Base-by-base conservation (phyloP, 2,329 filamentous ascomycete genomes). In the Didymella lethalis region DNA sequence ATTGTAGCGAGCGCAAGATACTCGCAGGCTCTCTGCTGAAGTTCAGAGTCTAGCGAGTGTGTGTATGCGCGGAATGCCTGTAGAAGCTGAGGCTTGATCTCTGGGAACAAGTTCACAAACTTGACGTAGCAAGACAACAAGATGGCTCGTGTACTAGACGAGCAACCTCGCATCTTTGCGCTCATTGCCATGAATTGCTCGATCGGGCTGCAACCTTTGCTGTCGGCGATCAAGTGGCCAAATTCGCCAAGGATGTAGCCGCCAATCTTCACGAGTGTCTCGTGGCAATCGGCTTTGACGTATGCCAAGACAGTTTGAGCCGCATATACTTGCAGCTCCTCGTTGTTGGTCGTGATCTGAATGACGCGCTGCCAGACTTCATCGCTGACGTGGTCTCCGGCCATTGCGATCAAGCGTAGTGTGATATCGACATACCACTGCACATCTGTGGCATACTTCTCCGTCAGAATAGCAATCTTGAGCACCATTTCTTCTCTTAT, bases 401-500 rank as follows among this genome's bases (percentile, higher is more conserved):
- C 95, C 87, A 98, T 93, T 58, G 94, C 93, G 59, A 99, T 93
- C 51, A 99, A 85, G 55, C 94, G 88, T 66, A 99, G 83, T 11
- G 95, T 97, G 67, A 98, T 97, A 75, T 99, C 94, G 63, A 99
- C 96, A 77, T 99, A 99, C 95, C 95, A 99, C 80, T 98, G 94
- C 20, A 97, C 92, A 72, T 99, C 95, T 0, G 93, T 97, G 25
- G 95, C 95, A 75, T 99, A 99, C 75, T 98, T 98, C 76, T 99
- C 95, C 0, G 96, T 98, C 64, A 99, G 79, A 72, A 99, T 99
- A 51, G 95, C 95, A 78, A 99, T 97, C 81, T 99, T 99, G 63
- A 99, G 83, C 4, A 98, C 95, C 95, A 99, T 99, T 78, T 99
- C 95, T 80, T 99, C 96, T 64, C 96, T 88, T 70, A 99, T 97